phyloP scores from a whole-genome alignment of 2,329 filamentous ascomycete genomes.

The Neoscytalidium dimidiatum region DNA sequence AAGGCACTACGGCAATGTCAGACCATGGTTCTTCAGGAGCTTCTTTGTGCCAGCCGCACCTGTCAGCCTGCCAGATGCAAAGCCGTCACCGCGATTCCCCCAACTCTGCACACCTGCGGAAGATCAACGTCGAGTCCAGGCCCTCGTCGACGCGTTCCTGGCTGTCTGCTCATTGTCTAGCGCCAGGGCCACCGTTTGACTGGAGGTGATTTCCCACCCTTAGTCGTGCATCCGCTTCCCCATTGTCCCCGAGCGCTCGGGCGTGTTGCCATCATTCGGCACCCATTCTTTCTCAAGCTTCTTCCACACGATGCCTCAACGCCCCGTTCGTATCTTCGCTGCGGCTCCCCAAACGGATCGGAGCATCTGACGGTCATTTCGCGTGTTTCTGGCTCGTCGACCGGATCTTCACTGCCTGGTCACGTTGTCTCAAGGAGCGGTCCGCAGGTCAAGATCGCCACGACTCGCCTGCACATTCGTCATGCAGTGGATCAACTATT shows the following conservation, averaged over 20 bases:
- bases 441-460: background rate
- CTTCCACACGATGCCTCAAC: background rate
- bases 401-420: constrained; percentile 11
- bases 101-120: background rate
- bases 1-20: constrained; percentile 3
- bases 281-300: constrained; percentile 1
- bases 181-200: constrained; percentile 5
- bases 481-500: constrained; percentile 12
- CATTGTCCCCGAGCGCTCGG: background rate
- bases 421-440: background rate
- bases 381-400: background rate
- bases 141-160: background rate
- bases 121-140: constrained; percentile 3
- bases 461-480: constrained; percentile 10
- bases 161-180: background rate
- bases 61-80: background rate
- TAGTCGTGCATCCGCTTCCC: background rate
- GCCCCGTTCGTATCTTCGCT: background rate
- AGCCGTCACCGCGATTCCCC: background rate
- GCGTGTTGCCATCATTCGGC: background rate
- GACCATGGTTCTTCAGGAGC: background rate
- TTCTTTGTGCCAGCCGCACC: background rate
- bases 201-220: background rate
- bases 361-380: background rate
- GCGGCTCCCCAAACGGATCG: constrained; percentile 2